phyloP scores from a whole-genome alignment of 169 alveolate species.

The Plasmodium vivax region DNA sequence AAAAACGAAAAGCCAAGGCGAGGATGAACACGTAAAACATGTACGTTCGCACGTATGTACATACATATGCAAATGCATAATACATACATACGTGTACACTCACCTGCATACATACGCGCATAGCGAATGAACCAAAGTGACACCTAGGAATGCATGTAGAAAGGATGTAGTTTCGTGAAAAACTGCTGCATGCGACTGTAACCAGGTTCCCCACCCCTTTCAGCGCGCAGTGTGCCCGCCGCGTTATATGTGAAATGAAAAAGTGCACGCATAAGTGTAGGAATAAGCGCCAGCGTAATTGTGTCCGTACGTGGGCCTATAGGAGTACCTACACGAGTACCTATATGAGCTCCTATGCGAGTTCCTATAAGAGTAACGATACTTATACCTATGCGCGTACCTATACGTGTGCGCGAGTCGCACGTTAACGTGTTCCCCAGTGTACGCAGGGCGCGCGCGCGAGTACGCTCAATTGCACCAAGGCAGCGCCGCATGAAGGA shows the following conservation, averaged over 20 bases:
- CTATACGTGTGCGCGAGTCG: not conserved
- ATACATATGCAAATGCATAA: not conserved
- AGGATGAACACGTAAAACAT: not conserved
- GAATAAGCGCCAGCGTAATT: not conserved
- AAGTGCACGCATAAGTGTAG: not conserved
- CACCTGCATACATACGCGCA: not conserved
- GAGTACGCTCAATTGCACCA: not conserved
- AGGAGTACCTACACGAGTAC: not conserved
- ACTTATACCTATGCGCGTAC: not conserved
- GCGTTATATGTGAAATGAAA: not conserved
- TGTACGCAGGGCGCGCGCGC: not conserved
- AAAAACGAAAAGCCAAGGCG: not conserved
- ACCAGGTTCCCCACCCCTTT: not conserved
- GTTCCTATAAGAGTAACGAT: not conserved
- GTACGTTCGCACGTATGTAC: not conserved
- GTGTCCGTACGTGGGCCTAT: not conserved
- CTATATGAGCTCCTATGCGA: not conserved
- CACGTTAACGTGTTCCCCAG: not conserved
- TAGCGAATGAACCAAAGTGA: not conserved
- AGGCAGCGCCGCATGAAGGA: not conserved
- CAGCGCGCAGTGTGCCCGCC: not conserved
- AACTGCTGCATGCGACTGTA: not conserved
- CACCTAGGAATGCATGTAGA: not conserved
- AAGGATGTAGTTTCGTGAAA: not conserved
- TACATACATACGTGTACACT: not conserved